Conservation (phyloP, 306 rosid genomes). For the Prunus kanzakura region DNA sequence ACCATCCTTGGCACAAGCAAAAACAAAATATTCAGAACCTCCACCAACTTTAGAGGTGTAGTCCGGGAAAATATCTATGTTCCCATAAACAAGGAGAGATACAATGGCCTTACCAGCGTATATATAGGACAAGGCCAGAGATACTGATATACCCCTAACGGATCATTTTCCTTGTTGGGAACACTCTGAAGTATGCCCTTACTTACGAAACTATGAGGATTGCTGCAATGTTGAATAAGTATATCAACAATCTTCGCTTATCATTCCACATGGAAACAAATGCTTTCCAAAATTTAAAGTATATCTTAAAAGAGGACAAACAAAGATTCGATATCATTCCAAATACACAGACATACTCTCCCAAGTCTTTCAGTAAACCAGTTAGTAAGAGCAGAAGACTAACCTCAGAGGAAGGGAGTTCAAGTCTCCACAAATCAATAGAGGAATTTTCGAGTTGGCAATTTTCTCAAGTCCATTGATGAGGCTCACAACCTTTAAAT, state of each 20-base stretch:
- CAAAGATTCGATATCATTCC: too few species aligned
- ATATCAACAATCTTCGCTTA: neutral
- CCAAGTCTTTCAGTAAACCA: neutral
- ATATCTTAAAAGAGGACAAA: neutral
- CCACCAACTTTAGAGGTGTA: neutral
- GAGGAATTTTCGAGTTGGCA: constrained; percentile 15
- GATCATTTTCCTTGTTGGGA: neutral
- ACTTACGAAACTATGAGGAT: constrained; percentile 18
- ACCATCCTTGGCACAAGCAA: neutral
- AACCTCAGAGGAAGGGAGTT: constrained; percentile 28
- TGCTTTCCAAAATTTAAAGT: neutral
- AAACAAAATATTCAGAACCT: neutral
- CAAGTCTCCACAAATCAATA: constrained; percentile 33
- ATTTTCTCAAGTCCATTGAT: constrained; percentile 21
- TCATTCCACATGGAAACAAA: neutral
- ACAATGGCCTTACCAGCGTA: constrained; percentile 25
- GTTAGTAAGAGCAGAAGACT: neutral
- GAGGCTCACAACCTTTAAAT: constrained; percentile 24
- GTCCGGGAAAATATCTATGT: neutral
- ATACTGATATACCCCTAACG: constrained; percentile 16
- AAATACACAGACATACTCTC: too few species aligned
- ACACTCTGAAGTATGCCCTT: neutral
- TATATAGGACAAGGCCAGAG: constrained; percentile 15
- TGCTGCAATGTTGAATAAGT: constrained; percentile 13
- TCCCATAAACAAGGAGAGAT: too few species aligned